Conservation (phyloP, 148 eudicot species). For the Limonium bicolor region DNA sequence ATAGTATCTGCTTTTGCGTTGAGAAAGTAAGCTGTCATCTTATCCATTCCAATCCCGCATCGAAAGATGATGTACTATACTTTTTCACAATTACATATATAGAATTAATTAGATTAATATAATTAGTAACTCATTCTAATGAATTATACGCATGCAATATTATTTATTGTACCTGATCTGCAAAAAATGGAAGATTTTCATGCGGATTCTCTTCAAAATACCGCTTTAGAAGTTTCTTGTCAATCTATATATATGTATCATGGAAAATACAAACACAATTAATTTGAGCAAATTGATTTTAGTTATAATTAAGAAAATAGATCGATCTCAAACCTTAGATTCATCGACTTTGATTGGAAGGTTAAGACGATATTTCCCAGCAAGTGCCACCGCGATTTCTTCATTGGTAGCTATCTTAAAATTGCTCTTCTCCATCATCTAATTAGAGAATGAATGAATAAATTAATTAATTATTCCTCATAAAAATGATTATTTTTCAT, state of each 20-base stretch:
- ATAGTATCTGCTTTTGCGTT: constrained; percentile 92
- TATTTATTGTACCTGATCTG: constrained; percentile 81
- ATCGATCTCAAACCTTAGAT: constrained; percentile 63
- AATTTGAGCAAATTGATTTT: too few species aligned
- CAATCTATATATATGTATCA: constrained; percentile 77
- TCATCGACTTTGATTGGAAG: constrained; percentile 89
- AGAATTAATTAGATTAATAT: neutral
- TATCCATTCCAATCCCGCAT: constrained; percentile 94
- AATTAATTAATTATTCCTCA: too few species aligned
- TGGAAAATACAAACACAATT: too few species aligned
- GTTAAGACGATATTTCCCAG: constrained; percentile 73
- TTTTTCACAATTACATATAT: neutral
- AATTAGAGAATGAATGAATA: too few species aligned
- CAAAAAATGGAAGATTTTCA: constrained; percentile 70
- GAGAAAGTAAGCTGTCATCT: constrained; percentile 73
- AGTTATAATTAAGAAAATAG: too few species aligned
- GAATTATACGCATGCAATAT: too few species aligned
- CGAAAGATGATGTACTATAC: constrained; percentile 77
- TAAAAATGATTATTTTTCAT: too few species aligned
- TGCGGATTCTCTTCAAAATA: constrained; percentile 61
- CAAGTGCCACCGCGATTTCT: constrained; percentile 68
- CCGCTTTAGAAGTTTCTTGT: constrained; percentile 54
- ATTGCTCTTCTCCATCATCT: constrained; percentile 88
- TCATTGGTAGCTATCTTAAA: constrained; percentile 60
- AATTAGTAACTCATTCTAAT: too few species aligned